Conservation (phyloP, 1,284 basidiomycete species). For the Chalciporus piperatoides region DNA sequence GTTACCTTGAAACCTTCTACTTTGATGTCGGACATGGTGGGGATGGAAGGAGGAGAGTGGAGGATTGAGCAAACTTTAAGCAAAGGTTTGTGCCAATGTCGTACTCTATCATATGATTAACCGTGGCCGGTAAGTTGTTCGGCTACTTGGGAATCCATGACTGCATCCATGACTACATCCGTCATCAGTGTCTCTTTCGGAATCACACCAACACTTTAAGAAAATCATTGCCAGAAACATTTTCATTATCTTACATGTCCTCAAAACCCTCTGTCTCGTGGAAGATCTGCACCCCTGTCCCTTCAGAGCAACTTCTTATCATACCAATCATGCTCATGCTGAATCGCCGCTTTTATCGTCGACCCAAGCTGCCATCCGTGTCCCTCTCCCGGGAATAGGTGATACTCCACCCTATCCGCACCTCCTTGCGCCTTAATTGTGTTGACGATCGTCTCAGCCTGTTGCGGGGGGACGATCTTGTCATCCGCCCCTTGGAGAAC, state of each 20-base stretch:
- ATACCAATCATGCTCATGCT: conserved; percentile 38
- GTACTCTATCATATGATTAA: background rate
- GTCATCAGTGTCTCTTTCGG: too few species aligned
- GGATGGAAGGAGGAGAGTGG: background rate
- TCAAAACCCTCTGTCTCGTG: too few species aligned
- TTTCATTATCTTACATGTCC: too few species aligned
- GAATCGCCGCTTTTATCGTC: conserved; percentile 42
- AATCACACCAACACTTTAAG: too few species aligned
- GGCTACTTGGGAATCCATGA: too few species aligned
- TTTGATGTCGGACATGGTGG: conserved; percentile 54
- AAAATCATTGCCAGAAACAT: too few species aligned
- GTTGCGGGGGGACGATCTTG: conserved; percentile 45
- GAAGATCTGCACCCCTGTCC: too few species aligned
- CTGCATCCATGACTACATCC: too few species aligned
- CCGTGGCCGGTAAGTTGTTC: background rate
- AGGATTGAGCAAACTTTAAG: background rate
- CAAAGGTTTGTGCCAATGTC: background rate
- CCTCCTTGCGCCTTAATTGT: conserved; percentile 30
- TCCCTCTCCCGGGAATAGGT: conserved; percentile 46
- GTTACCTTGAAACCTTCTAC: conserved; percentile 55
- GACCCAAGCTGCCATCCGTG: conserved; percentile 50
- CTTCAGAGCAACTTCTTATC: conserved; percentile 9
- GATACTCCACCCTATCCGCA: conserved; percentile 40
- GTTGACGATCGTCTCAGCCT: conserved; percentile 42
- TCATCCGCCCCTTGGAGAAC: conserved; percentile 46